Percentiles rank a stretch among this genome's conserved stretches.
Conservation (phyloP, 768 basidiomycete species). For the Mycena kentingensis region DNA sequence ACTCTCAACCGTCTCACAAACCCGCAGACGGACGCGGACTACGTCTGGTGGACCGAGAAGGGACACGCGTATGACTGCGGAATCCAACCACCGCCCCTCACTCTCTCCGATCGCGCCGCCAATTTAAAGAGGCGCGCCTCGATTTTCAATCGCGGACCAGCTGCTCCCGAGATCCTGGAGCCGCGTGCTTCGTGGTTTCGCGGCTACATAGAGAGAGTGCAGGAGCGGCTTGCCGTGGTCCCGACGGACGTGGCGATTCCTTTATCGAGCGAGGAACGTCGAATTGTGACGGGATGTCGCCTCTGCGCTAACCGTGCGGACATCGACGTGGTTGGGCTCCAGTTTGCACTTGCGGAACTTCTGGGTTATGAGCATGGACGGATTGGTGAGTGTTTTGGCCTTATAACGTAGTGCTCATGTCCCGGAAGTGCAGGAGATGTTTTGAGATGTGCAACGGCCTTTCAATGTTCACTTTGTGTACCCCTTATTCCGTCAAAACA, state of each 20-base stretch:
- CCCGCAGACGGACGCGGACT: not conserved
- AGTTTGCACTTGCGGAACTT: not conserved
- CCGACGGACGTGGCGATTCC: not conserved
- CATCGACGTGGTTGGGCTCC: not conserved
- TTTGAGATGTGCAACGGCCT: too few species aligned
- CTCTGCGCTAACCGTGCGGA: not conserved
- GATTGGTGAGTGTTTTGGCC: too few species aligned
- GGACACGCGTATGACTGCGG: not conserved
- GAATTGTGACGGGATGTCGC: not conserved
- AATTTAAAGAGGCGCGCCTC: not conserved
- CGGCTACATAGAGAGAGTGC: not conserved
- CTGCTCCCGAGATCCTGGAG: not conserved
- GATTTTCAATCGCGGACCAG: not conserved
- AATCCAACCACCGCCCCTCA: not conserved
- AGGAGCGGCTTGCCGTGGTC: not conserved
- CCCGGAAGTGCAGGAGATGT: too few species aligned
- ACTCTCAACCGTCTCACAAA: not conserved
- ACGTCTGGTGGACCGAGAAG: constrained; percentile 1
- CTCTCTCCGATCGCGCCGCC: too few species aligned
- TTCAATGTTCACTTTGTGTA: too few species aligned
- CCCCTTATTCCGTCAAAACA: too few species aligned
- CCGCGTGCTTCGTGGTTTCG: constrained; percentile 1
- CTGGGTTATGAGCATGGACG: too few species aligned
- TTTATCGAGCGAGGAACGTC: not conserved
- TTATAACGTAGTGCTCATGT: too few species aligned